These are phyloP conservation scores for Schizothecium vesticola DNA, from an alignment of 495 filamentous ascomycete genomes.

Conservation along the genomic window DNA sequence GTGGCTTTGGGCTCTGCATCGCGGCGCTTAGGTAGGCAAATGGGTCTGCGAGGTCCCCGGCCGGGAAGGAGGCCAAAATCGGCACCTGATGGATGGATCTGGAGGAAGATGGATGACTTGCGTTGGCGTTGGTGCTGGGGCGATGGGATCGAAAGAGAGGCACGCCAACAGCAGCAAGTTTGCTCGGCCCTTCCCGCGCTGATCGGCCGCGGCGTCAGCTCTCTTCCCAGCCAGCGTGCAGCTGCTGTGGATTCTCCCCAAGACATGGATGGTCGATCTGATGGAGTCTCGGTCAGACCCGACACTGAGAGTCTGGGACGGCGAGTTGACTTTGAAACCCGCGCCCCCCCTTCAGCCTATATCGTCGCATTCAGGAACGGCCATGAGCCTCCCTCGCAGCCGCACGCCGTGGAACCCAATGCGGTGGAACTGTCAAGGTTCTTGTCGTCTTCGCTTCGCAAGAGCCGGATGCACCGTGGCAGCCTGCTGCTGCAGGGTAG, in stretches of 20 bases:
- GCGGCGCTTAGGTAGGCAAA: slow-evolving; percentile 3
- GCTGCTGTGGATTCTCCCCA: background rate
- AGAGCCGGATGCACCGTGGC: background rate
- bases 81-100: background rate
- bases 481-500: background rate
- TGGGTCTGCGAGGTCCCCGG: background rate
- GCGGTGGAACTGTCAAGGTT: slow-evolving; percentile 5
- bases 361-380: background rate
- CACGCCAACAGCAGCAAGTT: background rate
- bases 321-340: slow-evolving; percentile 2
- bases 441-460: background rate
- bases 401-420: slow-evolving; percentile 3
- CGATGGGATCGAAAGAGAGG: background rate
- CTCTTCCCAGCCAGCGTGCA: background rate
- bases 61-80: background rate
- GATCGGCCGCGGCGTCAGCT: slow-evolving; percentile 6
- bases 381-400: background rate
- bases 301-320: background rate
- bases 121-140: background rate
- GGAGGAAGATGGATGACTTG: background rate
- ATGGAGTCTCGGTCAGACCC: background rate
- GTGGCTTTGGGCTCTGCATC: slow-evolving; percentile 1
- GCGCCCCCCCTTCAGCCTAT: background rate
- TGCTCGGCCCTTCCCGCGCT: slow-evolving; percentile 10
- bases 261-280: background rate